phyloP scores from a whole-genome alignment of 495 filamentous ascomycete genomes.

The Tuber indicum region DNA sequence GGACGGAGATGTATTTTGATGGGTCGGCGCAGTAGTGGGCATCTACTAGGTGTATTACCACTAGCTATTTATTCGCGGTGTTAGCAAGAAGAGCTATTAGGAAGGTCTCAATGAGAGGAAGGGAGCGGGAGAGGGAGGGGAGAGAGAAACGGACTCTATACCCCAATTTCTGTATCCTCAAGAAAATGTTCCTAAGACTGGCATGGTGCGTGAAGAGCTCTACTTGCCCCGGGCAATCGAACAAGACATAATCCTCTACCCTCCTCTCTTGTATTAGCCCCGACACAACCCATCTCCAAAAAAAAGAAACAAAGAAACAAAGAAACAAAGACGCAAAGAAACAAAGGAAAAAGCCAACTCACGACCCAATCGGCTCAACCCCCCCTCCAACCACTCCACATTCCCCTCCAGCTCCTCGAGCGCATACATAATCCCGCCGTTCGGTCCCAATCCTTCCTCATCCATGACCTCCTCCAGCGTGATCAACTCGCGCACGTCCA shows the following conservation, averaged over 20 bases:
- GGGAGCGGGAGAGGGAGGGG: neutral
- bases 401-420: conserved; percentile 93
- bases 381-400: conserved; percentile 78
- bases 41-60: conserved; percentile 83
- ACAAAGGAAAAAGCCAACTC: conserved; percentile 20
- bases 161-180: conserved; percentile 78
- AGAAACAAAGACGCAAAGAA: neutral
- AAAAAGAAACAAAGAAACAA: conserved; percentile 12
- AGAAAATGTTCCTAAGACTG: conserved; percentile 84
- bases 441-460: conserved; percentile 84
- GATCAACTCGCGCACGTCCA: conserved; percentile 84
- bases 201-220: conserved; percentile 93
- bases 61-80: conserved; percentile 54
- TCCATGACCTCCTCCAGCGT: conserved; percentile 91
- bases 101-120: neutral
- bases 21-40: conserved; percentile 85
- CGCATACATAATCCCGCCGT: conserved; percentile 85
- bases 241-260: conserved; percentile 82
- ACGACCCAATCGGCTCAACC: conserved; percentile 64
- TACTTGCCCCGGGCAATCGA: conserved; percentile 94
- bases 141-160: conserved; percentile 61
- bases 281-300: neutral
- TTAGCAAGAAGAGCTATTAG: conserved; percentile 11
- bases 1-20: conserved; percentile 86
- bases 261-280: conserved; percentile 5